Evolutionary conservation across 2,329 filamentous ascomycete species (phyloP).

Genomic region (Decorospora gaudefroyi): DNA sequence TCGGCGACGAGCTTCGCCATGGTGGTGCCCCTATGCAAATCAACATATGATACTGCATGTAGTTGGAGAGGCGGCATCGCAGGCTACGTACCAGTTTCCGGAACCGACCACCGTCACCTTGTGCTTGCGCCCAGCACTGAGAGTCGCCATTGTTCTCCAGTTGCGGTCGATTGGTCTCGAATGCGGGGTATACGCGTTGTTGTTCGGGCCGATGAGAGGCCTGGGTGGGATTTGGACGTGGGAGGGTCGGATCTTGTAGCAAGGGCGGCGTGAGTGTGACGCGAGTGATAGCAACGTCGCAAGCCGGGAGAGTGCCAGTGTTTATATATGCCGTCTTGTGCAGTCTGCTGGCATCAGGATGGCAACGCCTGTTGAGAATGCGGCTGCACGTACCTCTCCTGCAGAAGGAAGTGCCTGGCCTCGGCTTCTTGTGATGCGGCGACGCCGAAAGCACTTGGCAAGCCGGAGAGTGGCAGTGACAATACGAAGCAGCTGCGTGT

Average conservation of each 20-base stretch:
- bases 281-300: constrained; percentile 16
- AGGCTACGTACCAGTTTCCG: constrained; percentile 78
- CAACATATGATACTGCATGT: constrained; percentile 8
- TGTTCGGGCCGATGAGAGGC: constrained; percentile 11
- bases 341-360: constrained; percentile 12
- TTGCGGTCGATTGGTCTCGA: constrained; percentile 6
- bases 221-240: constrained; percentile 16
- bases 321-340: constrained; percentile 22
- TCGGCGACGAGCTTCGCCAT: constrained; percentile 97
- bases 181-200: constrained; percentile 9
- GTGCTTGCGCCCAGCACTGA: constrained; percentile 70
- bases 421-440: constrained; percentile 46
- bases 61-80: neutral
- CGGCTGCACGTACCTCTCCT: constrained; percentile 23
- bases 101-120: constrained; percentile 94
- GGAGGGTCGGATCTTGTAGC: constrained; percentile 28
- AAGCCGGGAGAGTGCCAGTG: constrained; percentile 31
- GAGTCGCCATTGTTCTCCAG: constrained; percentile 52
- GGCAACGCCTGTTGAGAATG: constrained; percentile 27
- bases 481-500: neutral
- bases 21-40: constrained; percentile 77
- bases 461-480: constrained; percentile 22
- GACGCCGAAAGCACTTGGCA: constrained; percentile 26
- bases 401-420: constrained; percentile 30
- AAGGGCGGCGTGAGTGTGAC: constrained; percentile 18